Evolutionary conservation across 2,329 filamentous ascomycete species (phyloP).

Genomic region (Phyllosticta capitalensis): DNA sequence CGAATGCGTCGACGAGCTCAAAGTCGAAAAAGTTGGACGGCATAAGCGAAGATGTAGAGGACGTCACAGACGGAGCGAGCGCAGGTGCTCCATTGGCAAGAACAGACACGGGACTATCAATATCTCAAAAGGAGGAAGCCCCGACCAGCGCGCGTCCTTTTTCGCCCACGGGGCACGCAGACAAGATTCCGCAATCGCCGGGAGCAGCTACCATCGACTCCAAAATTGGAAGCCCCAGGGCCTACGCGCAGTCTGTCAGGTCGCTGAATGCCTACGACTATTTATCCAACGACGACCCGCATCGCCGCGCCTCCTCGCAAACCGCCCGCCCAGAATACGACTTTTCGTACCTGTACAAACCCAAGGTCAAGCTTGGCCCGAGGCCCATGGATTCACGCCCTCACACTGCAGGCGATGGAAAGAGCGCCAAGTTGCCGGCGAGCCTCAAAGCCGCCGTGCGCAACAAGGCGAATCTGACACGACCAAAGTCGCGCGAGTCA

Average conservation of each 20-base stretch:
- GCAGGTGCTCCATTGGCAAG: conserved; percentile 1
- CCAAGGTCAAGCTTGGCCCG: conserved; percentile 83
- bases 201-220: conserved; percentile 14
- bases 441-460: conserved; percentile 52
- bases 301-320: conserved; percentile 36
- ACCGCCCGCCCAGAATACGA: conserved; percentile 33
- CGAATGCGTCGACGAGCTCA: conserved; percentile 70
- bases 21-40: conserved; percentile 72
- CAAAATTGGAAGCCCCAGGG: conserved; percentile 15
- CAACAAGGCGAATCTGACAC: conserved; percentile 16
- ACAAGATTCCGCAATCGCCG: conserved; percentile 6
- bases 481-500: conserved; percentile 27
- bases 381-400: conserved; percentile 57
- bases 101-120: conserved; percentile 4
- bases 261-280: conserved; percentile 11
- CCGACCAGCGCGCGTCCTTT: conserved; percentile 3
- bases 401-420: conserved; percentile 47
- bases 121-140: conserved; percentile 8
- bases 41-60: conserved; percentile 88
- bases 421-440: conserved; percentile 67
- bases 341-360: conserved; percentile 49
- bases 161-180: conserved; percentile 4
- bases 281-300: conserved; percentile 18
- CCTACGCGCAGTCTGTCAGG: conserved; percentile 9
- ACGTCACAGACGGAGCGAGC: conserved; percentile 29